Evolutionary conservation across 257 asterid genomes (phyloP).

Genomic region (Catharanthus roseus): DNA sequence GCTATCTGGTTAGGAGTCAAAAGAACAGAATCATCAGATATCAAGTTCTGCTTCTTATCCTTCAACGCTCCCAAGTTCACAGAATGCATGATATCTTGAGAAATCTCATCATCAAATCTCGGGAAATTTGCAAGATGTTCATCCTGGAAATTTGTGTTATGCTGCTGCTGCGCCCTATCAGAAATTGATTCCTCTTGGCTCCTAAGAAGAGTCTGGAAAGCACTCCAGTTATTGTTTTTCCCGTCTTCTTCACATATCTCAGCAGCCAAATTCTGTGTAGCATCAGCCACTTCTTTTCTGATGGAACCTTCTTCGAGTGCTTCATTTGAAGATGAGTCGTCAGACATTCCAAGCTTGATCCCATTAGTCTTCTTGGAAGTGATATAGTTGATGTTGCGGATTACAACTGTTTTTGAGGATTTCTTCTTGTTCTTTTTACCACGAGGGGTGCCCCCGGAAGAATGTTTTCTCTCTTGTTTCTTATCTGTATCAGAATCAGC

Average conservation of each 20-base stretch:
- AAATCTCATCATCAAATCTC: constrained; percentile 29
- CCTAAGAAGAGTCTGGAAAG: constrained; percentile 66
- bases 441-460: constrained; percentile 34
- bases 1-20: constrained; percentile 34
- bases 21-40: constrained; percentile 48
- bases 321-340: constrained; percentile 43
- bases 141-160: too few species aligned
- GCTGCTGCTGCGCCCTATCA: constrained; percentile 21
- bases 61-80: constrained; percentile 41
- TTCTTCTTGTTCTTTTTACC: constrained; percentile 53
- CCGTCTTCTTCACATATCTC: constrained; percentile 33
- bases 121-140: constrained; percentile 20
- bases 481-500: constrained; percentile 35
- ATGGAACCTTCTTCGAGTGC: constrained; percentile 51
- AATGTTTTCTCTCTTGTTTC: constrained; percentile 36
- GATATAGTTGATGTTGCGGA: constrained; percentile 80
- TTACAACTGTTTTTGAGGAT: constrained; percentile 67
- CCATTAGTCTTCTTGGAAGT: constrained; percentile 59
- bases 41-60: constrained; percentile 24
- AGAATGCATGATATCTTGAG: constrained; percentile 18
- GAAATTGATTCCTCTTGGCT: constrained; percentile 43
- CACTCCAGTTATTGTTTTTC: constrained; percentile 48
- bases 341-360: constrained; percentile 43
- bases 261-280: constrained; percentile 14
- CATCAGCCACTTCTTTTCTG: constrained; percentile 51